Evolutionary conservation across 257 asterid genomes (phyloP).

Genomic region (Misopates orontium): DNA sequence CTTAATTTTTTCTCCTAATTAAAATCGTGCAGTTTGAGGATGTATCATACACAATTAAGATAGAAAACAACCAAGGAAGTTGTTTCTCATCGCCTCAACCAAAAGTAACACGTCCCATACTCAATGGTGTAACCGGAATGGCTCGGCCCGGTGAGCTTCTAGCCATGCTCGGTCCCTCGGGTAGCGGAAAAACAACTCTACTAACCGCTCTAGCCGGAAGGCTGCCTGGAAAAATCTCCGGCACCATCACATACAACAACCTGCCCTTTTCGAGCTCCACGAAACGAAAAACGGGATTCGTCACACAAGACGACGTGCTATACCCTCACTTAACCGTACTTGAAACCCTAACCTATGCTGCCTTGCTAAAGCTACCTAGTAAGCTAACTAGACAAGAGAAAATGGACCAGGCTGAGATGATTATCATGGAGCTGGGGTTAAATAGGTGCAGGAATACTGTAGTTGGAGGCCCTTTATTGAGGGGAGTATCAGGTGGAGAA

Average conservation of each 20-base stretch:
- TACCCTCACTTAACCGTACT: conserved; percentile 81
- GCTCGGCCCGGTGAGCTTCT: conserved; percentile 78
- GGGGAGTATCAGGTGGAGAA: conserved; percentile 92
- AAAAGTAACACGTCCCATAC: conserved; percentile 41
- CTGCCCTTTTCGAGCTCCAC: conserved; percentile 46
- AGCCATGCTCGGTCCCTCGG: conserved; percentile 95
- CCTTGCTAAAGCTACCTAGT: conserved; percentile 61
- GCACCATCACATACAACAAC: conserved; percentile 63
- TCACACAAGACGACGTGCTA: conserved; percentile 76
- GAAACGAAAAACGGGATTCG: conserved; percentile 68
- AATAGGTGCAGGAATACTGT: conserved; percentile 56
- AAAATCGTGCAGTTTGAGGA: conserved; percentile 78
- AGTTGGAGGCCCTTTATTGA: conserved; percentile 57
- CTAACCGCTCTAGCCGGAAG: conserved; percentile 72
- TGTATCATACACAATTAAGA: conserved; percentile 50
- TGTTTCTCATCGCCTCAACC: conserved; percentile 45
- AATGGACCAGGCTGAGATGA: conserved; percentile 57
- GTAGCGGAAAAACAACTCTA: conserved; percentile 89
- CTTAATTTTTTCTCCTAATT: background rate
- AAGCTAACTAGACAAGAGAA: conserved; percentile 50
- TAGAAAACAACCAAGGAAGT: conserved; percentile 23
- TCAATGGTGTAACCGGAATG: conserved; percentile 57
- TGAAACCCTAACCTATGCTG: conserved; percentile 73
- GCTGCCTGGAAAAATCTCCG: conserved; percentile 61
- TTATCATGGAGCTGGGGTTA: conserved; percentile 63